A percentile compares a stretch with the other conserved stretches of the same genome.
phyloP scores from a whole-genome alignment of 2,329 filamentous ascomycete genomes.

The Didymella pomorum region DNA sequence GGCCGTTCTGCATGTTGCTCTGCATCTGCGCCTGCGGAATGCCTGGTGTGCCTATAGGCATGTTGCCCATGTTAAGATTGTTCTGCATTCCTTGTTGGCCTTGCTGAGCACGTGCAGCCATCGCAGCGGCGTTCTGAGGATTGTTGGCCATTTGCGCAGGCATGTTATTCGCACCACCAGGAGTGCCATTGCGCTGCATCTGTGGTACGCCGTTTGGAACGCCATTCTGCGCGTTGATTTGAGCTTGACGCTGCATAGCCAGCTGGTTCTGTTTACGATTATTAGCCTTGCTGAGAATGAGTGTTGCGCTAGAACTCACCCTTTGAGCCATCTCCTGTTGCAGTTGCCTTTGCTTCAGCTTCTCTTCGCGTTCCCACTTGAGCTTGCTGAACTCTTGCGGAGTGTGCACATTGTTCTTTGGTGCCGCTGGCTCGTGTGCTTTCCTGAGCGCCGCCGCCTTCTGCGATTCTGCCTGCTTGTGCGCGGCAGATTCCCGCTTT shows the following conservation, averaged over 20 bases:
- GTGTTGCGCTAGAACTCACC: slow-evolving; percentile 45
- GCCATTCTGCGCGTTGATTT: slow-evolving; percentile 50
- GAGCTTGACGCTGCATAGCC: slow-evolving; percentile 48
- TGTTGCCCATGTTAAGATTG: slow-evolving; percentile 61
- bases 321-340: slow-evolving; percentile 62
- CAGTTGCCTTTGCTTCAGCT: slow-evolving; percentile 63
- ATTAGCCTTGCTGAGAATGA: slow-evolving; percentile 20
- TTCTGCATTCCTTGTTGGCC: slow-evolving; percentile 56
- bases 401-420: slow-evolving; percentile 70
- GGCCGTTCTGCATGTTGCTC: slow-evolving; percentile 63
- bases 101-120: slow-evolving; percentile 47
- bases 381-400: slow-evolving; percentile 90
- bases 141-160: slow-evolving; percentile 43
- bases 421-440: slow-evolving; percentile 72
- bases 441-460: slow-evolving; percentile 82
- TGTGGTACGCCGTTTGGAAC: slow-evolving; percentile 50
- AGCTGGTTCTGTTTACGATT: slow-evolving; percentile 42
- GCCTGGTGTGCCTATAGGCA: slow-evolving; percentile 63
- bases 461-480: slow-evolving; percentile 82
- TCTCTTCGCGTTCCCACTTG: slow-evolving; percentile 85
- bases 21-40: slow-evolving; percentile 76
- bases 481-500: slow-evolving; percentile 83
- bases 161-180: slow-evolving; percentile 42
- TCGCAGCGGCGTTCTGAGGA: slow-evolving; percentile 39
- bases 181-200: slow-evolving; percentile 54